phyloP scores from a whole-genome alignment of 345 rosid genomes.

The Cardamine chenopodiifolia region DNA sequence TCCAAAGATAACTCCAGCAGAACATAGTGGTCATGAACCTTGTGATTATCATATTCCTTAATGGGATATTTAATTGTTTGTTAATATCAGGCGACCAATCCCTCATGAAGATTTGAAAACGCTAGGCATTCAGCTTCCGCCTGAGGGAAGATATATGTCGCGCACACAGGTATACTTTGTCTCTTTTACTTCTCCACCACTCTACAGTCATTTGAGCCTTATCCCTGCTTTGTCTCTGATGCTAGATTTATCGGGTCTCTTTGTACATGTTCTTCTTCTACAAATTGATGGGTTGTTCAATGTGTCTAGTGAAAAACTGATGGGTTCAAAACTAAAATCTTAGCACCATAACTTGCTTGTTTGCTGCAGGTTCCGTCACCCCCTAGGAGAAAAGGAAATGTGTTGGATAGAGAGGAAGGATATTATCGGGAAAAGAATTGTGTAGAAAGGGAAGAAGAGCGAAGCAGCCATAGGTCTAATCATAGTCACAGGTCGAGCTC shows the following conservation, averaged over 20 bases:
- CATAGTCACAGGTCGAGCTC: constrained; percentile 32
- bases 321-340: constrained; percentile 7
- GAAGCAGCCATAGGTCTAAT: constrained; percentile 8
- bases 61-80: not conserved
- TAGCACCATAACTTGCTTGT: not conserved
- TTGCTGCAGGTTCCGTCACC: constrained; percentile 80
- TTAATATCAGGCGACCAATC: constrained; percentile 63
- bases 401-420: constrained; percentile 49
- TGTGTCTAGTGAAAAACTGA: not conserved
- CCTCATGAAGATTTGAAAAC: constrained; percentile 80
- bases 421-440: constrained; percentile 40
- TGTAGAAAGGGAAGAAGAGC: constrained; percentile 45
- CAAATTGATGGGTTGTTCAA: not conserved
- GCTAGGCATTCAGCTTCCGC: constrained; percentile 88
- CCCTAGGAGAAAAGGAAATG: constrained; percentile 63
- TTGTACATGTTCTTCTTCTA: constrained; percentile 4
- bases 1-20: not conserved
- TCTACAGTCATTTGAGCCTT: not conserved
- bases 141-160: constrained; percentile 87
- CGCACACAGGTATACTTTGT: constrained; percentile 60
- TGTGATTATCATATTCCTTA: constrained; percentile 1
- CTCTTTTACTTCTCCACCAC: not conserved
- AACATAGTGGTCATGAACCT: constrained; percentile 11
- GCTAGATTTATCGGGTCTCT: not conserved
- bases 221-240: not conserved